Base-by-base conservation (phyloP, 2,329 filamentous ascomycete species). In the Pezizomycotina sp. region DNA sequence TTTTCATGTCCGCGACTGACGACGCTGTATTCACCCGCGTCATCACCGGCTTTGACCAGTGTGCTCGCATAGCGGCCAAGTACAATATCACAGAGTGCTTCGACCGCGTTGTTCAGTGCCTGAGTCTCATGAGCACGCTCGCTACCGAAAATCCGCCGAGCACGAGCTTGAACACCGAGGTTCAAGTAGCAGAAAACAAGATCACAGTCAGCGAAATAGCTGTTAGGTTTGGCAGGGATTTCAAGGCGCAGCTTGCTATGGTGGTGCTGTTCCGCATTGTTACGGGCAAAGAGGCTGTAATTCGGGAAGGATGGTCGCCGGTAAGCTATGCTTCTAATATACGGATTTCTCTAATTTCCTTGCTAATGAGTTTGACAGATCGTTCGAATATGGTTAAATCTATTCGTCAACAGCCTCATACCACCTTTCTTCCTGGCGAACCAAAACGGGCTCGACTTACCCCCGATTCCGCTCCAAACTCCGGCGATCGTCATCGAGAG, bases 201-300 rank as follows among this genome's bases (percentile, higher is more conserved):
- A 82, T 98, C 38, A 98, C 98, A 89, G 91, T 98, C 48, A 95
- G 86, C 55, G 86, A 95, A 62, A 73, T 93, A 46, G 86, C 91
- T 28, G 89, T 98, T 42, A 84, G 91, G 54, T 82, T 98, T 53
- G 89, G 89, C 25, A 69, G 86, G 48, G 82, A 98, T 56, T 86
- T 91, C 58, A 77, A 84, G 53, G 86, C 86, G 23, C 86, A 98
- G 55, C 64, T 98, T 36, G 86, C 89, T 5, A 92, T 82, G 5
- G 72, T 95, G 34, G 81, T 98, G n/a, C 64, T 98, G 18, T 98
- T 98, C 66, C 73, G 83, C 24, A 79, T 98, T 14, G 71, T 95
- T 34, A 77, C 76, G 37, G 80, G 80, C 25, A 91, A 81, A 50
- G 89, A 95, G 58, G 62, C 66, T 31, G 66, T 81, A 4, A 74